phyloP scores from a whole-genome alignment of 2,329 filamentous ascomycete genomes.

The Coniochaeta pulveracea region DNA sequence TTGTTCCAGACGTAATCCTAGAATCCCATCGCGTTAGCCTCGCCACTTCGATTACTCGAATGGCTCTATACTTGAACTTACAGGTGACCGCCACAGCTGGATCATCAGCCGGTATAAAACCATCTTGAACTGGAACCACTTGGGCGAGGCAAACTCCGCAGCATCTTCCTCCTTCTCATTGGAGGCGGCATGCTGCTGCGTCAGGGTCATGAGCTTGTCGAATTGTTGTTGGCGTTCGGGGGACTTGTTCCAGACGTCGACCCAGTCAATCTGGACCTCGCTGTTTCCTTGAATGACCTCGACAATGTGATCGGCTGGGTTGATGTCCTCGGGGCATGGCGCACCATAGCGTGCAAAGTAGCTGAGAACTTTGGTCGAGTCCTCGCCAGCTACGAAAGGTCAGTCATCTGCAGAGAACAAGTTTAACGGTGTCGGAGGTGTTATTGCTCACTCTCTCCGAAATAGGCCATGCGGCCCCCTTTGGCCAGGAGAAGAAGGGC shows the following conservation, averaged over 20 bases:
- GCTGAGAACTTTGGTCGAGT: neutral
- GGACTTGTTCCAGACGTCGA: neutral
- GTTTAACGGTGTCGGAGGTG: neutral
- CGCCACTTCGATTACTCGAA: too few species aligned
- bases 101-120: neutral
- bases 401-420: neutral
- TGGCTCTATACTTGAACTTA: too few species aligned
- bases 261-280: slow-evolving; percentile 2
- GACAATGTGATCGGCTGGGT: neutral
- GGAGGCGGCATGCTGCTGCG: neutral
- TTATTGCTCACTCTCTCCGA: slow-evolving; percentile 31
- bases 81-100: neutral
- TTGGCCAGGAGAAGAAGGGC: slow-evolving; percentile 53
- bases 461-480: slow-evolving; percentile 56
- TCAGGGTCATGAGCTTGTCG: slow-evolving; percentile 1
- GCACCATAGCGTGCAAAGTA: neutral
- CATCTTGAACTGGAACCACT: slow-evolving; percentile 2
- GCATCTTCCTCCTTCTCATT: neutral
- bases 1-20: slow-evolving; percentile 50
- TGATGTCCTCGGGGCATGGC: neutral
- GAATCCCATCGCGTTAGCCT: neutral
- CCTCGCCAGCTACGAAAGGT: neutral
- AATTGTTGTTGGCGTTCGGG: neutral
- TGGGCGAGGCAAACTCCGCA: neutral
- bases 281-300: slow-evolving; percentile 2